Conservation (phyloP, 345 rosid genomes). For the Erucastrum elatum region DNA sequence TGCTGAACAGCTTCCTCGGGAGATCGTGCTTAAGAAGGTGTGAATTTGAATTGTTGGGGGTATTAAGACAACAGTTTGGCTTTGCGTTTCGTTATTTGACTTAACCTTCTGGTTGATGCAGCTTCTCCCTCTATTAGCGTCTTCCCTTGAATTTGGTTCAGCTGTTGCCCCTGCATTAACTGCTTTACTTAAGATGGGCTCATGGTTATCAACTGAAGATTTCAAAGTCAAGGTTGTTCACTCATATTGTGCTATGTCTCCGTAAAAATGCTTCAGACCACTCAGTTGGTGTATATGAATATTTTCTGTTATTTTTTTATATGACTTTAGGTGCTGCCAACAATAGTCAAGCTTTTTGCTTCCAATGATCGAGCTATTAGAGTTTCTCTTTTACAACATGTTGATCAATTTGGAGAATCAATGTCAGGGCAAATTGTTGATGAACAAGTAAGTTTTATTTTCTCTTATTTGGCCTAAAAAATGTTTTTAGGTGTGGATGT, state of each 20-base stretch:
- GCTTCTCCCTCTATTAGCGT: constrained; percentile 97
- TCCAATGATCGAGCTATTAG: constrained; percentile 94
- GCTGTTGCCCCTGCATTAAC: constrained; percentile 95
- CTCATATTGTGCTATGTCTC: constrained; percentile 1
- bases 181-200: constrained; percentile 87
- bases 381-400: constrained; percentile 91
- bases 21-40: constrained; percentile 92
- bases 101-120: constrained; percentile 47
- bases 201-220: constrained; percentile 94
- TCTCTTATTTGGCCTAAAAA: constrained; percentile 15
- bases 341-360: constrained; percentile 84
- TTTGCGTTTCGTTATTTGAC: constrained; percentile 36
- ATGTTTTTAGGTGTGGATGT: constrained; percentile 2
- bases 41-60: constrained; percentile 30
- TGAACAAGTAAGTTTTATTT: constrained; percentile 68
- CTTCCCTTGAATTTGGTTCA: constrained; percentile 97
- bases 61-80: constrained; percentile 26
- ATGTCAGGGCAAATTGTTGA: constrained; percentile 82
- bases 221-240: constrained; percentile 72
- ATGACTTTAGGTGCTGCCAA: constrained; percentile 70
- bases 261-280: not conserved
- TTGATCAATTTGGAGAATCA: constrained; percentile 95
- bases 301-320: constrained; percentile 28
- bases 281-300: not conserved
- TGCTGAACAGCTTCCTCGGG: constrained; percentile 98